These are phyloP conservation scores for Ilex paraguariensis DNA, from an alignment of 305 asterid species.

Conservation along the genomic window DNA sequence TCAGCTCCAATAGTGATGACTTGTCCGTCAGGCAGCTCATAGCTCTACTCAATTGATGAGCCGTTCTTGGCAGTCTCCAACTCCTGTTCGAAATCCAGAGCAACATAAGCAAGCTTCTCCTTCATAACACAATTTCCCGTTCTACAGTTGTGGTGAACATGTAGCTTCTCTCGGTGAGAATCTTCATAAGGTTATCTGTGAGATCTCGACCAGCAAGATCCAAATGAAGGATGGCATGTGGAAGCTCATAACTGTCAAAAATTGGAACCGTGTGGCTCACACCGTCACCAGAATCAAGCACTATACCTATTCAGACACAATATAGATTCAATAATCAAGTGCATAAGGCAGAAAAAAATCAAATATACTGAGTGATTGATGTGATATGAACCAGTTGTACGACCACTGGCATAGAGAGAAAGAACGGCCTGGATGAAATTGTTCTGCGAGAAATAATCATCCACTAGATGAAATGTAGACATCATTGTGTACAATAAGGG, in stretches of 20 bases:
- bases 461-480: too few relatives aligned
- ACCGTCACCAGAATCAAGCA: slow-evolving; percentile 40
- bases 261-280: slow-evolving; percentile 47
- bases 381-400: slow-evolving; percentile 39
- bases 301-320: slow-evolving; percentile 25
- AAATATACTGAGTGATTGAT: too few relatives aligned
- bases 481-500: too few relatives aligned
- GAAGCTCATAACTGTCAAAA: slow-evolving; percentile 41
- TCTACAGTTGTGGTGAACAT: slow-evolving; percentile 38
- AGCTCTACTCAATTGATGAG: too few relatives aligned
- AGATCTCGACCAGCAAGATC: slow-evolving; percentile 48
- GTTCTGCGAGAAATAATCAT: too few relatives aligned
- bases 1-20: too few relatives aligned
- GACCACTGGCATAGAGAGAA: slow-evolving; percentile 52
- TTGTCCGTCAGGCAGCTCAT: too few relatives aligned
- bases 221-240: slow-evolving; percentile 42
- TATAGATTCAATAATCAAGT: too few relatives aligned
- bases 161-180: slow-evolving; percentile 44
- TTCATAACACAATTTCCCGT: slow-evolving; percentile 52
- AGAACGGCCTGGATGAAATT: slow-evolving; percentile 41
- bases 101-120: too few relatives aligned
- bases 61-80: too few relatives aligned
- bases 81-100: too few relatives aligned
- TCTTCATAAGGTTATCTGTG: slow-evolving; percentile 46
- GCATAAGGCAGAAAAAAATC: too few relatives aligned